A percentile compares a stretch with the other conserved stretches of the same genome.
phyloP scores from a whole-genome alignment of 139 green algal genomes.

The Auxenochlorella pyrenoidosa region DNA sequence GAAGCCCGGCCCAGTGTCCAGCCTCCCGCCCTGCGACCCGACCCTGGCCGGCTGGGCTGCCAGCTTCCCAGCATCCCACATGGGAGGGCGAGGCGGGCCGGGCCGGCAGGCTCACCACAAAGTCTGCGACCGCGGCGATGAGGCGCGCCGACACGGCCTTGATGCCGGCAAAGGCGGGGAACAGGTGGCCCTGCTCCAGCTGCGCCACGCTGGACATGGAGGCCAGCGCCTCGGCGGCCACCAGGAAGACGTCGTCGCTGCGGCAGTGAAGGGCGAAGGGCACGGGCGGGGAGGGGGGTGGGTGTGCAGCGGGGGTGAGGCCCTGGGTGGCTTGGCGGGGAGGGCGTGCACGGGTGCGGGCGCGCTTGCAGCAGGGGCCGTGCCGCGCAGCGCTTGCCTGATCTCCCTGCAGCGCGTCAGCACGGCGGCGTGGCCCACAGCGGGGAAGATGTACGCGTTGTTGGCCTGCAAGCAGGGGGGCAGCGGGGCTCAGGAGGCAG shows the following conservation, averaged over 20 bases:
- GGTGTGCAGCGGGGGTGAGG: neutral
- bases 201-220: slow-evolving; percentile 43
- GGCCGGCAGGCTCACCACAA: slow-evolving; percentile 43
- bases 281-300: neutral
- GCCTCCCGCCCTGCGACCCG: too few relatives aligned
- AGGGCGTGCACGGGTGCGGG: too few relatives aligned
- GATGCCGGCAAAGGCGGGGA: slow-evolving; percentile 65
- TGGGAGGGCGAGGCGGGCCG: too few relatives aligned
- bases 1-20: too few relatives aligned
- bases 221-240: slow-evolving; percentile 75
- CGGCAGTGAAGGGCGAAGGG: neutral
- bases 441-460: slow-evolving; percentile 88
- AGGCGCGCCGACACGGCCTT: slow-evolving; percentile 41
- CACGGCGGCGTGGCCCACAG: slow-evolving; percentile 73
- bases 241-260: slow-evolving; percentile 80
- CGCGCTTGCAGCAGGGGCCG: too few relatives aligned
- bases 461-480: slow-evolving; percentile 62
- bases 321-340: neutral
- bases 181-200: slow-evolving; percentile 53
- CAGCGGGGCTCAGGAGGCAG: neutral
- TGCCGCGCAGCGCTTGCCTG: neutral
- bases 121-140: slow-evolving; percentile 44
- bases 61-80: too few relatives aligned
- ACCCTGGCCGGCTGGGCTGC: too few relatives aligned
- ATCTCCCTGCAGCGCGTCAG: slow-evolving; percentile 62